A percentile compares a stretch with the other conserved stretches of the same genome.
phyloP scores from a whole-genome alignment of 306 rosid genomes.

The Glycine soja region DNA sequence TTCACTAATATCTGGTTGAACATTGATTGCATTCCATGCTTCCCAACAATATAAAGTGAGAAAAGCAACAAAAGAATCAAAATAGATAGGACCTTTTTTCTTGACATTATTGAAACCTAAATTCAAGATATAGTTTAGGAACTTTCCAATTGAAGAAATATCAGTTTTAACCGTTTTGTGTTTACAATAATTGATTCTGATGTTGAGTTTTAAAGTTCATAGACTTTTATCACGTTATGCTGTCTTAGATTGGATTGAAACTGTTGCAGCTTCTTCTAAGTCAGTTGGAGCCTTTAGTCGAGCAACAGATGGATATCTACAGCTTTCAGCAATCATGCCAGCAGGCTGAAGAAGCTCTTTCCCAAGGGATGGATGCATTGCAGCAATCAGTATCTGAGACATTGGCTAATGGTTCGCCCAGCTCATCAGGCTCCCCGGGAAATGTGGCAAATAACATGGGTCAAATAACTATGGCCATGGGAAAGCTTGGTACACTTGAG shows the following conservation, averaged over 20 bases:
- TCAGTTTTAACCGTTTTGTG: neutral
- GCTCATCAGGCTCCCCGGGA: conserved; percentile 73
- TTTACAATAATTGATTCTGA: neutral
- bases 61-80: neutral
- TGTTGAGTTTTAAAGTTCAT: conserved; percentile 9
- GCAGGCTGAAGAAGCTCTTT: conserved; percentile 95
- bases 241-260: conserved; percentile 28
- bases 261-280: conserved; percentile 77
- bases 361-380: conserved; percentile 98
- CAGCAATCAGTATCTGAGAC: conserved; percentile 96
- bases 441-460: conserved; percentile 99
- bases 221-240: conserved; percentile 7
- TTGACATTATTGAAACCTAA: neutral
- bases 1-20: neutral
- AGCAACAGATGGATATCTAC: conserved; percentile 89
- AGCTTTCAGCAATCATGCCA: conserved; percentile 95
- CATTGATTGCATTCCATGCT: neutral
- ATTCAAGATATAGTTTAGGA: neutral
- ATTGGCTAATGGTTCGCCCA: conserved; percentile 83
- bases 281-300: conserved; percentile 93
- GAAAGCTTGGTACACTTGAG: conserved; percentile 95
- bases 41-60: neutral
- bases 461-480: conserved; percentile 99
- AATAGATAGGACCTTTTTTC: conserved; percentile 6
- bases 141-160: neutral